Conservation (phyloP, 768 basidiomycete genomes). For the Leccinum aurantiacum region DNA sequence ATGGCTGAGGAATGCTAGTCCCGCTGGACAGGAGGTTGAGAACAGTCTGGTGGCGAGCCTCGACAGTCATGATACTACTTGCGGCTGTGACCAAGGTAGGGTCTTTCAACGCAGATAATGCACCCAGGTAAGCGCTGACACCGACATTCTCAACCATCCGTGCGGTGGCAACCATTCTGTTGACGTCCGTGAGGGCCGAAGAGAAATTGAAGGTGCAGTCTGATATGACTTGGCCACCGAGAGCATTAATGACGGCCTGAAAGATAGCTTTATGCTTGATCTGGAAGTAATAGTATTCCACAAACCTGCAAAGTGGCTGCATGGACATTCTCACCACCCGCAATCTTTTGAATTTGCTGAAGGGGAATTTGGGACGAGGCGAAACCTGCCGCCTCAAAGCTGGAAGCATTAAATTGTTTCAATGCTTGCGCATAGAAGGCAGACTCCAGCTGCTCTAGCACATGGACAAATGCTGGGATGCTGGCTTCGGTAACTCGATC, state of each 20-base stretch:
- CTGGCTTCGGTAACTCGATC: background rate
- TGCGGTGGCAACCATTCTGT: constrained; percentile 68
- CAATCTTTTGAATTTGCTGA: constrained; percentile 61
- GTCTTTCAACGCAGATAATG: constrained; percentile 59
- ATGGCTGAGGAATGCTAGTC: constrained; percentile 61
- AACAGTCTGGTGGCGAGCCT: constrained; percentile 81
- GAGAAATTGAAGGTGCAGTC: constrained; percentile 71
- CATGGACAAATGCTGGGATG: constrained; percentile 65
- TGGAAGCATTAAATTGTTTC: constrained; percentile 57
- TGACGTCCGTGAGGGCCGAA: constrained; percentile 58
- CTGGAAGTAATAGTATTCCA: background rate
- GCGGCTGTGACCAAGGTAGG: constrained; percentile 63
- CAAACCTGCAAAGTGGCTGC: constrained; percentile 51
- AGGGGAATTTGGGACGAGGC: constrained; percentile 50
- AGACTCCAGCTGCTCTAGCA: constrained; percentile 72
- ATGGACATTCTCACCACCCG: constrained; percentile 63
- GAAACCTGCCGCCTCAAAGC: constrained; percentile 70
- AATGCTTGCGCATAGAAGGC: constrained; percentile 69
- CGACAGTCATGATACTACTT: constrained; percentile 72
- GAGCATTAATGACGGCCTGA: constrained; percentile 48
- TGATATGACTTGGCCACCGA: constrained; percentile 54
- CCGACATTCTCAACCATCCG: constrained; percentile 77
- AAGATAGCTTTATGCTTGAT: background rate
- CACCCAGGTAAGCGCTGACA: constrained; percentile 76
- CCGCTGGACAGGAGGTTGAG: constrained; percentile 65